Evolutionary conservation across 2,329 filamentous ascomycete genomes (phyloP).

Genomic region (Botryosphaeria agaves): DNA sequence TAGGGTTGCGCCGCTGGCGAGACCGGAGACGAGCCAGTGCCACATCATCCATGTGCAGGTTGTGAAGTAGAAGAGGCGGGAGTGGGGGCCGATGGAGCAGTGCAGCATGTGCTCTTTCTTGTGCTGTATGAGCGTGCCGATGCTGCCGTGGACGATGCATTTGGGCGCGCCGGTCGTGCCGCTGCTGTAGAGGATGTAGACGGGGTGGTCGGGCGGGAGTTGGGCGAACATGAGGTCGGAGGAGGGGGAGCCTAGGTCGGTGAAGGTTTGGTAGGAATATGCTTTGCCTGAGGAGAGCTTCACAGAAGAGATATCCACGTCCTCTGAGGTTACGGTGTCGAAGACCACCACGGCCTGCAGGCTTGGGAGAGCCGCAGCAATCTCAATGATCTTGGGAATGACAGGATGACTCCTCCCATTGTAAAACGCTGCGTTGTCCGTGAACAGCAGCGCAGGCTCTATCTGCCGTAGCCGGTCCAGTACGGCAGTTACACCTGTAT

Average conservation of each 20-base stretch:
- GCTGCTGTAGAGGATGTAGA: conserved; percentile 87
- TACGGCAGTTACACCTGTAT: conserved; percentile 82
- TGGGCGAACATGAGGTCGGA: conserved; percentile 44
- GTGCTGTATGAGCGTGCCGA: conserved; percentile 85
- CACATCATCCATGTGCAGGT: conserved; percentile 99
- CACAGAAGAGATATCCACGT: conserved; percentile 21
- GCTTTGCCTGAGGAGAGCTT: conserved; percentile 16
- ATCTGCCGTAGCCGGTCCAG: conserved; percentile 79
- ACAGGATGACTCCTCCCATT: conserved; percentile 83
- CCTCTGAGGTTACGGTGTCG: conserved; percentile 36
- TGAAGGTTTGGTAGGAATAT: conserved; percentile 18
- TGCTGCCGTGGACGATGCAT: conserved; percentile 81
- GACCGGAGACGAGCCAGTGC: conserved; percentile 85
- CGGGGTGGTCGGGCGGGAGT: conserved; percentile 67
- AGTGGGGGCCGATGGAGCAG: conserved; percentile 55
- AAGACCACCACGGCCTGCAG: conserved; percentile 61
- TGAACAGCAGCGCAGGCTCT: conserved; percentile 63
- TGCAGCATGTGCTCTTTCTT: conserved; percentile 86
- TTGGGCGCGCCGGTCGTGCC: conserved; percentile 82
- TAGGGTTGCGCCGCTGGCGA: conserved; percentile 67
- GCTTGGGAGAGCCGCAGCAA: conserved; percentile 48
- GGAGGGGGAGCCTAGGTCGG: conserved; percentile 21
- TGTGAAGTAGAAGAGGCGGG: conserved; percentile 81
- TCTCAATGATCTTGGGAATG: conserved; percentile 59
- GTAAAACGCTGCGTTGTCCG: conserved; percentile 77